phyloP scores from a whole-genome alignment of 345 rosid genomes.

The Schrenkiella parvula region DNA sequence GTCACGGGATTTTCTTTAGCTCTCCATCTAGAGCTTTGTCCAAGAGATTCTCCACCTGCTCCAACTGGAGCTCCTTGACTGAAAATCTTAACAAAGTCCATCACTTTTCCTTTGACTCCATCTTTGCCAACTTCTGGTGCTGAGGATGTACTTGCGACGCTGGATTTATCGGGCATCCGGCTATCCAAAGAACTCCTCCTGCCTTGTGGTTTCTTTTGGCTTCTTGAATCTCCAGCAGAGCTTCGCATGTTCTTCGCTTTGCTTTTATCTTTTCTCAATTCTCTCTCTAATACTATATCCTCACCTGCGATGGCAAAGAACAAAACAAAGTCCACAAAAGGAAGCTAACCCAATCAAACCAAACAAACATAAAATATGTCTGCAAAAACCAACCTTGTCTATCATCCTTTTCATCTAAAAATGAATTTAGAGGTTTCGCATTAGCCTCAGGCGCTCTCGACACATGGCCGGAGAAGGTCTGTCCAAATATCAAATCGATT shows the following conservation, averaged over 20 bases:
- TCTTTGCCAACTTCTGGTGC: slow-evolving; percentile 36
- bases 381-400: slow-evolving; percentile 33
- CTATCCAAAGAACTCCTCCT: slow-evolving; percentile 19
- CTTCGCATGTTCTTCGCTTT: slow-evolving; percentile 32
- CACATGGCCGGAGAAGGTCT: slow-evolving; percentile 9
- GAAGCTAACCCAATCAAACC: slow-evolving; percentile 1
- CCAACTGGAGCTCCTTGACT: slow-evolving; percentile 51
- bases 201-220: slow-evolving; percentile 38
- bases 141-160: slow-evolving; percentile 28
- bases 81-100: slow-evolving; percentile 73
- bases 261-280: slow-evolving; percentile 39
- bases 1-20: slow-evolving; percentile 28
- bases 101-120: slow-evolving; percentile 58
- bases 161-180: slow-evolving; percentile 31
- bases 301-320: slow-evolving; percentile 42
- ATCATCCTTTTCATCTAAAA: slow-evolving; percentile 18
- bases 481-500: slow-evolving; percentile 12
- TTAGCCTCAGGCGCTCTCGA: slow-evolving; percentile 31
- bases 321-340: neutral
- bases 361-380: neutral
- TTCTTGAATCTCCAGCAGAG: slow-evolving; percentile 34
- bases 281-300: slow-evolving; percentile 19
- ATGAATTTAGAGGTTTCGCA: slow-evolving; percentile 34
- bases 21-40: slow-evolving; percentile 41
- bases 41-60: slow-evolving; percentile 33